Conservation (phyloP, 106 monocot genomes). For the Amphibolis antarctica region DNA sequence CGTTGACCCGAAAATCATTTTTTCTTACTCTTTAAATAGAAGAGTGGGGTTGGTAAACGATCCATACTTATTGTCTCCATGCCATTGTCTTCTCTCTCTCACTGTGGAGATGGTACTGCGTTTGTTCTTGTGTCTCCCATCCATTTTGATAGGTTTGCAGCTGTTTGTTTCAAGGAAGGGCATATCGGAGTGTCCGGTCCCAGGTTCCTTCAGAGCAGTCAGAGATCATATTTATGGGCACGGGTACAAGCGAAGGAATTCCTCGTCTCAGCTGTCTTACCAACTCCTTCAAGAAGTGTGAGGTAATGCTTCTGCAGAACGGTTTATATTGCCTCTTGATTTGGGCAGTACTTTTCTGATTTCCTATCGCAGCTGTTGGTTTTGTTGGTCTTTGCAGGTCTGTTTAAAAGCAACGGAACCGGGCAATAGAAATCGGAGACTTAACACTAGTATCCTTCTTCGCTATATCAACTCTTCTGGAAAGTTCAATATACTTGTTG, state of each 20-base stretch:
- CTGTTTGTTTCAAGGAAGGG: slow-evolving; percentile 17
- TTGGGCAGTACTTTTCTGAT: not conserved
- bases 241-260: slow-evolving; percentile 98
- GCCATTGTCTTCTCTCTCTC: too few species aligned
- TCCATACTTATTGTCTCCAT: too few species aligned
- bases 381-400: slow-evolving; percentile 35
- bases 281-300: slow-evolving; percentile 47
- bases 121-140: too few species aligned
- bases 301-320: slow-evolving; percentile 20
- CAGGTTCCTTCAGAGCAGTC: slow-evolving; percentile 31
- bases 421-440: slow-evolving; percentile 75
- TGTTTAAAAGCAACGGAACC: slow-evolving; percentile 67
- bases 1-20: too few species aligned
- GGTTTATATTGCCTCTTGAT: not conserved
- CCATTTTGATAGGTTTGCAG: too few species aligned
- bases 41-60: too few species aligned
- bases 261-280: slow-evolving; percentile 98
- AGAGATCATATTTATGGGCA: slow-evolving; percentile 87
- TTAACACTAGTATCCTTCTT: slow-evolving; percentile 79
- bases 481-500: slow-evolving; percentile 82
- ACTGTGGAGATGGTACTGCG: too few species aligned
- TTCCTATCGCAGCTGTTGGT: not conserved
- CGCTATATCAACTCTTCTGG: slow-evolving; percentile 49
- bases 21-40: too few species aligned
- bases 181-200: slow-evolving; percentile 9